phyloP scores from a whole-genome alignment of 768 basidiomycete genomes.

The Mycena capillaripes region DNA sequence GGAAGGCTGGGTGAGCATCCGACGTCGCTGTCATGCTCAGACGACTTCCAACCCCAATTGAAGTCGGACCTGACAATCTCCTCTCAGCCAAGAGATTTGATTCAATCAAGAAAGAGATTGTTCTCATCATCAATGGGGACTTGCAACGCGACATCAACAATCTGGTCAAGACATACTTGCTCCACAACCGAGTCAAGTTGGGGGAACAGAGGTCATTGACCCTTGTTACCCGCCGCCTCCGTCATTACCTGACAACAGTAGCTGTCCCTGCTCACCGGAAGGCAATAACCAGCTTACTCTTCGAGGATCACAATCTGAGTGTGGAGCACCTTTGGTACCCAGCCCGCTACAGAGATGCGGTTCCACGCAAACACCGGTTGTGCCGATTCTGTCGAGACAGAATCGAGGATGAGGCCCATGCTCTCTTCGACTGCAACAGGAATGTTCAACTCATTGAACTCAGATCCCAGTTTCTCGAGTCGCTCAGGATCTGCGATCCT shows the following conservation, averaged over 20 bases:
- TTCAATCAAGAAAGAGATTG: background rate
- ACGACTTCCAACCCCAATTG: background rate
- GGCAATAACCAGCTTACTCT: background rate
- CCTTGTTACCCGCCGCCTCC: background rate
- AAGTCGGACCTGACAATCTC: background rate
- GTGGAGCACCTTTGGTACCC: background rate
- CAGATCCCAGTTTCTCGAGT: too few relatives aligned
- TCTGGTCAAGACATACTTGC: background rate
- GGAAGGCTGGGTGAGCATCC: too few relatives aligned
- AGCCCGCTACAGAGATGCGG: background rate
- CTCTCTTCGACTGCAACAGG: too few relatives aligned
- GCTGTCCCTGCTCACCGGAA: background rate
- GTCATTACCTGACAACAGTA: background rate
- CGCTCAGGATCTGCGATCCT: too few relatives aligned
- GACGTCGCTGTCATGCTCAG: too few relatives aligned
- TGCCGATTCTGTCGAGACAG: too few relatives aligned
- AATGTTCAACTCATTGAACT: too few relatives aligned
- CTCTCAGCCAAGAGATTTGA: background rate
- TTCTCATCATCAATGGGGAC: background rate
- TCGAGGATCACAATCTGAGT: background rate
- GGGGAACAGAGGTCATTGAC: background rate
- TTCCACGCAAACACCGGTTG: too few relatives aligned
- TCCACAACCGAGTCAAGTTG: background rate
- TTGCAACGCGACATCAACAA: background rate
- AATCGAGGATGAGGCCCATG: too few relatives aligned